A percentile compares a stretch with the other conserved stretches of the same genome.
phyloP scores from a whole-genome alignment of 768 basidiomycete genomes.

The Leccinum longicurvipes region DNA sequence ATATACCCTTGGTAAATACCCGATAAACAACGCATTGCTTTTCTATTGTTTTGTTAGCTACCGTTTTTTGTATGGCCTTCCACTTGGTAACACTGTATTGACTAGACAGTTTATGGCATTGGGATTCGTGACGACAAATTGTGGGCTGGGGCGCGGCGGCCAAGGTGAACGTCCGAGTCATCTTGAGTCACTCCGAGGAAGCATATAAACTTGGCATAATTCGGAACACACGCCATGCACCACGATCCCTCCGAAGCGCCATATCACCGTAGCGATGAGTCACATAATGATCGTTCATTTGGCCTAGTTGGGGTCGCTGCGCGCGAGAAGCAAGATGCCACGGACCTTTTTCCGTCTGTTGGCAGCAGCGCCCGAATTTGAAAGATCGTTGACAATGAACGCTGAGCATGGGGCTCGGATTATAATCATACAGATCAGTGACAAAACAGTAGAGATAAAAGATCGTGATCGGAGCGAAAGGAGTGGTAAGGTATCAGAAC shows the following conservation, averaged over 20 bases:
- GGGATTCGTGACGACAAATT: neutral
- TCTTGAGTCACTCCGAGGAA: neutral
- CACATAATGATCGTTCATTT: conserved; percentile 3
- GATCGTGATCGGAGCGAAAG: neutral
- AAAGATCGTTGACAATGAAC: neutral
- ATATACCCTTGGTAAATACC: conserved; percentile 28
- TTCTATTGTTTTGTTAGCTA: conserved; percentile 11
- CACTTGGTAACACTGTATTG: conserved; percentile 8
- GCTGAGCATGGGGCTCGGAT: neutral
- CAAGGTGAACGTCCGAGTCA: conserved; percentile 1
- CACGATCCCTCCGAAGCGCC: neutral
- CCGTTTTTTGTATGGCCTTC: neutral
- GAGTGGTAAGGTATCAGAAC: neutral
- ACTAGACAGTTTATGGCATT: conserved; percentile 3
- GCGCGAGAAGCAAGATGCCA: neutral
- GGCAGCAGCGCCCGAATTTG: too few species aligned
- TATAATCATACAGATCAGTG: neutral
- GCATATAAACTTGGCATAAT: neutral
- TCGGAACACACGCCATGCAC: neutral
- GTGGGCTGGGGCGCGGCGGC: too few species aligned
- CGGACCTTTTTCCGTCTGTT: neutral
- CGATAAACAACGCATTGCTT: neutral
- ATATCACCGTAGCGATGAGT: conserved; percentile 4
- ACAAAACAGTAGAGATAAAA: neutral
- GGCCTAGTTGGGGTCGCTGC: neutral